Conservation (phyloP, 371 early-diverging fungal genomes). For the Syncephalastrum monosporum region DNA sequence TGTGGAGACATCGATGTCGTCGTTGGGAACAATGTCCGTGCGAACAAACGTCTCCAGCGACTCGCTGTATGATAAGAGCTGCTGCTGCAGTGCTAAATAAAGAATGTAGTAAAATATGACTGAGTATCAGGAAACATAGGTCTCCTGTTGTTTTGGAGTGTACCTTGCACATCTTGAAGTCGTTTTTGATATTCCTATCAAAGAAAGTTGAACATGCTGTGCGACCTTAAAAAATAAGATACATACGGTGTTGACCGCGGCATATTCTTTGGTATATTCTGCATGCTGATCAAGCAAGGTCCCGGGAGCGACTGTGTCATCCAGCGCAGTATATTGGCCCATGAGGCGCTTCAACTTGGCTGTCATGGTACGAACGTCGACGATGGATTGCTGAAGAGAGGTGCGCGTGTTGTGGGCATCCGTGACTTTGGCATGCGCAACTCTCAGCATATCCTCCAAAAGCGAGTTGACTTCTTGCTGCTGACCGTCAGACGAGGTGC, state of each 20-base stretch:
- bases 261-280: constrained; percentile 16
- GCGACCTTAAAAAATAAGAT: not conserved
- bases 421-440: constrained; percentile 16
- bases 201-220: constrained; percentile 1
- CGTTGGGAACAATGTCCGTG: constrained; percentile 17
- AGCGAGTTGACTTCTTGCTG: constrained; percentile 11
- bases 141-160: too few relatives aligned
- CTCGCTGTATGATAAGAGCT: constrained; percentile 5
- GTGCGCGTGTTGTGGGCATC: constrained; percentile 10
- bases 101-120: not conserved
- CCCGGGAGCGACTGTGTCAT: not conserved
- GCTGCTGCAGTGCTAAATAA: constrained; percentile 11
- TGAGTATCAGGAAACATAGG: not conserved
- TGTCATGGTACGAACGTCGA: constrained; percentile 7
- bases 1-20: constrained; percentile 39
- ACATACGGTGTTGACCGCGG: not conserved
- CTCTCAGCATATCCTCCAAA: constrained; percentile 10
- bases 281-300: constrained; percentile 9
- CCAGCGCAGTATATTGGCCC: constrained; percentile 18
- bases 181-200: constrained; percentile 21
- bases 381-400: constrained; percentile 5
- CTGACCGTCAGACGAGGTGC: constrained; percentile 10
- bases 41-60: constrained; percentile 27
- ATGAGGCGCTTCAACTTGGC: constrained; percentile 14
- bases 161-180: constrained; percentile 20